Base-by-base conservation (phyloP, 163 green algal genomes). In the Dunaliella salina region DNA sequence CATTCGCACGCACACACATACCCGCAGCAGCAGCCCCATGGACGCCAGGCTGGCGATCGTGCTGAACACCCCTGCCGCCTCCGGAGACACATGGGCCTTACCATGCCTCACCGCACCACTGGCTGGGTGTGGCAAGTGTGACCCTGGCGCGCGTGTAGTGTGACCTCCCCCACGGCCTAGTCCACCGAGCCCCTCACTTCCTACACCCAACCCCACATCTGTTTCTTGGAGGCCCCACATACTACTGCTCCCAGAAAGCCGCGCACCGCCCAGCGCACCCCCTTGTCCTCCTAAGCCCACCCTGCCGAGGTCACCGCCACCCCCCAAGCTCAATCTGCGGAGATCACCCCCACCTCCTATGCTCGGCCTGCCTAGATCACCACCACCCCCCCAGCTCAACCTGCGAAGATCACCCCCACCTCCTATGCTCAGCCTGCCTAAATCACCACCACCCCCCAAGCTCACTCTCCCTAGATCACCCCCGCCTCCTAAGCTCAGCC, bases 1-100 rank as follows among this genome's bases (percentile, higher is more conserved):
- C 8, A 8, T 50, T 15, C 40, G 40, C 40, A 50, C 8, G 40
- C 40, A 50, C 40, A 8, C 40, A 50, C 40, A 3, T 15, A 75
- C 63, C 63, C 63, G 63, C 63, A 75, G 63, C 63, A 75, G 63
- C 63, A 75, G 63, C 63, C 63, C 63, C 63, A 75, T 75, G 63
- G 63, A 75, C 63, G 63, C 63, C 63, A 75, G 63, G 63, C 63
- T 75, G 63, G 63, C 24, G 22, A 75, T 29, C 22, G 63, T 75
- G 24, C 63, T 75, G 63, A 75, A 75, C 63, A 75, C 63, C 63
- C 63, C 63, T 30, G 63, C 63, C 20, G 63, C 63, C 24, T 75
- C 63, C 4, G 63, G 63, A 5, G 63, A 75, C 63, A 75, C 63
- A 75, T 75, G 63, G 22, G 22, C 22, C 63, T 75, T 75, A 1